Conservation (phyloP, 2,329 filamentous ascomycete genomes). For the Fusarium sp. region DNA sequence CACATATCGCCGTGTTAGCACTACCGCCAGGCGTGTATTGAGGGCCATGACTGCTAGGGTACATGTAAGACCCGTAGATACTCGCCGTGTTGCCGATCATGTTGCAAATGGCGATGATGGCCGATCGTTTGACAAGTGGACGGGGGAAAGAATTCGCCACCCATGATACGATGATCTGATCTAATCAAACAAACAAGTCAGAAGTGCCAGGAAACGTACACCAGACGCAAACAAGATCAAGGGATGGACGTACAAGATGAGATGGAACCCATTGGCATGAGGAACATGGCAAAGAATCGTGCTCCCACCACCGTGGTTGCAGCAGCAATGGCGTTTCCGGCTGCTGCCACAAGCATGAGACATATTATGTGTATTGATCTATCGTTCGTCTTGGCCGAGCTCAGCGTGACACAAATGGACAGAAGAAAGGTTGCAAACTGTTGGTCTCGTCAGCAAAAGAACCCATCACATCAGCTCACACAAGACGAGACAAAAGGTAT, state of each 20-base stretch:
- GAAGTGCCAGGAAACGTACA: rapidly evolving
- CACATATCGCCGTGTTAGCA: slow-evolving; percentile 69
- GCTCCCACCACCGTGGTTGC: slow-evolving; percentile 59
- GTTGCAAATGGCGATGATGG: slow-evolving; percentile 72
- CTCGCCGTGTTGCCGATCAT: slow-evolving; percentile 68
- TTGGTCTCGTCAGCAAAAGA: background rate
- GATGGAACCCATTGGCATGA: slow-evolving; percentile 65
- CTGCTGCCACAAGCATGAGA: slow-evolving; percentile 60
- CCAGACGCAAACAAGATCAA: rapidly evolving
- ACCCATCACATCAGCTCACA: background rate
- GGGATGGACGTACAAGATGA: slow-evolving; percentile 50
- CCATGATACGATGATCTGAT: slow-evolving; percentile 69
- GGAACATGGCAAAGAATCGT: slow-evolving; percentile 70
- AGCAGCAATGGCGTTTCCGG: slow-evolving; percentile 65
- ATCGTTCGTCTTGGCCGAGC: slow-evolving; percentile 62
- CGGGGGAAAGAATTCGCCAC: slow-evolving; percentile 77
- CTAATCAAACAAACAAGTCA: no score
- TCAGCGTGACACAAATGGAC: slow-evolving; percentile 64
- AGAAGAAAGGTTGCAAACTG: slow-evolving; percentile 61
- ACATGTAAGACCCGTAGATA: slow-evolving; percentile 60
- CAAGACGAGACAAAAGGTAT: background rate
- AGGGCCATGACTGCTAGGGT: slow-evolving; percentile 52
- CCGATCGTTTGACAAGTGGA: slow-evolving; percentile 72
- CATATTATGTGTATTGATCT: slow-evolving; percentile 65
- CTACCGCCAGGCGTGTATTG: slow-evolving; percentile 63